phyloP scores from a whole-genome alignment of 2,329 filamentous ascomycete genomes.

The Claviceps purpurea region DNA sequence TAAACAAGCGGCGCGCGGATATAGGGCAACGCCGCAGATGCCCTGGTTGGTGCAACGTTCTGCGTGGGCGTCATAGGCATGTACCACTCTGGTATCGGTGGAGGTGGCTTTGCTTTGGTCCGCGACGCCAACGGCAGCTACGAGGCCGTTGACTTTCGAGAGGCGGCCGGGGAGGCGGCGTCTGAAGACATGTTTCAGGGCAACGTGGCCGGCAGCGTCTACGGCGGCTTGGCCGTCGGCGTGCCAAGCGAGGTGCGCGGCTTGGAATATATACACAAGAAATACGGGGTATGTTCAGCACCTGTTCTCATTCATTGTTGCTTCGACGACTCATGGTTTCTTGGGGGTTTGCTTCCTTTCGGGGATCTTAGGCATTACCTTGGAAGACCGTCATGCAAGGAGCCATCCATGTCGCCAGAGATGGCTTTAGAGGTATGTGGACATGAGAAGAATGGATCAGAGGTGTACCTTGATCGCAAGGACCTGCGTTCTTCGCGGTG shows the following conservation, averaged over 20 bases:
- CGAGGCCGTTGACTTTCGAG: conserved; percentile 81
- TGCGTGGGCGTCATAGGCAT: conserved; percentile 65
- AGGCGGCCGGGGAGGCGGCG: conserved; percentile 72
- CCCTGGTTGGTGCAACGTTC: conserved; percentile 58
- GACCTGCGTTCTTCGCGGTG: background rate
- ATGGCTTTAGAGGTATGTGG: conserved; percentile 49
- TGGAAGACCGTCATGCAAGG: conserved; percentile 64
- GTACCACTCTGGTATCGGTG: conserved; percentile 74
- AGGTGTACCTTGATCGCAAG: no score
- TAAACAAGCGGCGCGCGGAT: no score
- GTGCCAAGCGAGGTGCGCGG: conserved; percentile 68
- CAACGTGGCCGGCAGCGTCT: conserved; percentile 52
- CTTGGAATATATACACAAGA: conserved; percentile 61
- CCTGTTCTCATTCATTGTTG: no score
- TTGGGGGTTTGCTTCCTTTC: background rate
- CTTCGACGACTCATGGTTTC: background rate
- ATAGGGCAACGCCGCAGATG: conserved; percentile 64
- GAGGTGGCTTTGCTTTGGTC: conserved; percentile 82
- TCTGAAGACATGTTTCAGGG: conserved; percentile 74
- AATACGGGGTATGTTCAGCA: conserved; percentile 42
- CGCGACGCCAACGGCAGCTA: conserved; percentile 60
- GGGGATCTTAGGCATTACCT: conserved; percentile 32
- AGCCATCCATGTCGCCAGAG: conserved; percentile 56
- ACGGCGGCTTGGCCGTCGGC: conserved; percentile 58
- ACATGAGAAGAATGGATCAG: background rate